phyloP scores from a whole-genome alignment of 345 rosid species.

The Bretschneidera sinensis region DNA sequence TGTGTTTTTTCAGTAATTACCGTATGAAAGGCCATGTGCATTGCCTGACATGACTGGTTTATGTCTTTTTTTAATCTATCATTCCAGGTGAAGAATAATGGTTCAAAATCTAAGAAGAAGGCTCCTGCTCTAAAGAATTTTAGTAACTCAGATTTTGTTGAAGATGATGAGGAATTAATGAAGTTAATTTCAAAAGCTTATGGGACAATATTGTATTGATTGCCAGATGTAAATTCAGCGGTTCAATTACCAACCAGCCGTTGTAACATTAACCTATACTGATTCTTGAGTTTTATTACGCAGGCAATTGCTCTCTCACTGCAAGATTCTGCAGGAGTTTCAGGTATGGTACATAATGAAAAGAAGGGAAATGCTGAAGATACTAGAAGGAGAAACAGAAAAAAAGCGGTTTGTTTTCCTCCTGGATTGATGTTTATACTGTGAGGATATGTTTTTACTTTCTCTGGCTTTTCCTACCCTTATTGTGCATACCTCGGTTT shows the following conservation, averaged over 20 bases:
- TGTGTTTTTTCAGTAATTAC: not conserved
- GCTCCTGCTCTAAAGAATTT: constrained; percentile 20
- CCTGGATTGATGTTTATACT: constrained; percentile 1
- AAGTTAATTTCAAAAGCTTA: constrained; percentile 33
- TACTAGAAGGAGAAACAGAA: constrained; percentile 32
- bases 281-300: constrained; percentile 5
- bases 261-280: not conserved
- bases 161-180: constrained; percentile 45
- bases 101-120: constrained; percentile 36
- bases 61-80: constrained; percentile 3
- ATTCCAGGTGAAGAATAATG: constrained; percentile 34
- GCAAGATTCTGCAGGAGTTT: constrained; percentile 33
- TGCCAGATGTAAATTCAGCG: not conserved
- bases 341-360: constrained; percentile 22
- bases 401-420: constrained; percentile 41
- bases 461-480: constrained; percentile 3
- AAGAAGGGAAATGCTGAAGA: constrained; percentile 31
- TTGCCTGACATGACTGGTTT: not conserved
- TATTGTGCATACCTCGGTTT: constrained; percentile 4
- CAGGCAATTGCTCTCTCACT: constrained; percentile 82
- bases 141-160: constrained; percentile 25
- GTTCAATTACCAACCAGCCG: not conserved
- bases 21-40: no score
- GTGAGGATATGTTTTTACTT: not conserved
- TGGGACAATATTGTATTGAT: not conserved